These are phyloP conservation scores for Plenodomus tracheiphilus DNA, from an alignment of 2,329 filamentous ascomycete genomes.

Conservation along the genomic window DNA sequence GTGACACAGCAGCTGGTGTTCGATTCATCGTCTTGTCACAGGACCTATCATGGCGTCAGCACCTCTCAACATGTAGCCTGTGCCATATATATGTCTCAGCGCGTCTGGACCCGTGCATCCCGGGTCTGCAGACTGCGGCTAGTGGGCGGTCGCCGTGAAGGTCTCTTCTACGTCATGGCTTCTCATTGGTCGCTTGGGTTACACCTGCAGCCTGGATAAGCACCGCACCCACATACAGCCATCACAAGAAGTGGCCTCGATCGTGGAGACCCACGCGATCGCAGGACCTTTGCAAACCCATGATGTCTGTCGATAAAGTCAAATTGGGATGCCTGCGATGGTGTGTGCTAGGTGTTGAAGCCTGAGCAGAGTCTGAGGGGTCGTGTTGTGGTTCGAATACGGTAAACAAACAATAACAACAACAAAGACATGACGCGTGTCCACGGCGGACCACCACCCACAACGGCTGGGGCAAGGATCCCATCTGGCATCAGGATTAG, in stretches of 20 bases:
- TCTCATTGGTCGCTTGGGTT: neutral
- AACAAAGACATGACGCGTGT: neutral
- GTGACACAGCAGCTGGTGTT: neutral
- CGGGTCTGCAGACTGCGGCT: no score
- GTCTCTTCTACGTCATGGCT: neutral
- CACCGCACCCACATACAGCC: neutral
- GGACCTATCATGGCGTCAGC: no score
- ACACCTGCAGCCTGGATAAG: neutral
- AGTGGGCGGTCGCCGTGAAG: neutral
- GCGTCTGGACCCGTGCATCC: neutral
- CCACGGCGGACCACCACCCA: neutral
- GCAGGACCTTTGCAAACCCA: neutral
- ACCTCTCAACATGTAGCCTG: neutral
- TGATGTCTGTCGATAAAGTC: neutral
- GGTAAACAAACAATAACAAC: neutral
- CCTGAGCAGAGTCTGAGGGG: neutral
- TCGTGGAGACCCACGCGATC: constrained; percentile 5
- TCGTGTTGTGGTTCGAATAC: neutral
- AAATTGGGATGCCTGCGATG: neutral
- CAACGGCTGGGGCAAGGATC: neutral
- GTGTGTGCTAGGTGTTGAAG: neutral
- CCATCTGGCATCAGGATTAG: neutral
- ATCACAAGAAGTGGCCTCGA: neutral
- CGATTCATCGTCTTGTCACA: no score
- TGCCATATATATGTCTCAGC: neutral